Base-by-base conservation (phyloP, 345 rosid genomes). In the rapeseed (Brassica napus) region DNA sequence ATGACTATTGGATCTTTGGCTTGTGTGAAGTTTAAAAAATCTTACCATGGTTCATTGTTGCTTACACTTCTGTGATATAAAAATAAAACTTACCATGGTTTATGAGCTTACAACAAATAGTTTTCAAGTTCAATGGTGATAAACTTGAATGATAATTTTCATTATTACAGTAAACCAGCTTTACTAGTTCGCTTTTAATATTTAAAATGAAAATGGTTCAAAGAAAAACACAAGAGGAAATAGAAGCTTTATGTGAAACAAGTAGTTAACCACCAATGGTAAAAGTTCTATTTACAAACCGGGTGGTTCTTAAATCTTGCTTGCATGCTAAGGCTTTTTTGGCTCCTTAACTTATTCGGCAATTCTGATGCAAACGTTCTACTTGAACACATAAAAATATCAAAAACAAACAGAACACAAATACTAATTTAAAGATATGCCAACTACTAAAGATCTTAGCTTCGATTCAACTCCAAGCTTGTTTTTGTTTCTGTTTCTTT, bases 381-480 rank as follows among this genome's bases (percentile, higher is more conserved):
- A 73, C 71, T 68, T n/a, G 68, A 72, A 60, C 24, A 31, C 15
- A 57, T 3, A 62, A 77, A 49, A 10, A 52, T 23, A 26, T 16
- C 62, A 39, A 39, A 6, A 67, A 26, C 9, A 12, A 10, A 71
- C 62, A 67, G 0, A 58, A 8, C 74, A 44, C 28, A 14, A 11
- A 47, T 72, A 26, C 65, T 28, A 49, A 37, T 63, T 54, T 62
- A 80, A 61, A 69, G 31, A 74, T 80, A 67, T 18, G 4, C 26
- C 80, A 75, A 75, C 83, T 35, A 81, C 79, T 72, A 42, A 79
- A 65, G 49, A 81, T 58, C 82, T 24, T 86, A 75, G 62, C 92
- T 89, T 92, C 59, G 86, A 84, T 90, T 90, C 77, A 83, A 89
- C 87, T 88, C 82, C 87, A 90, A 88, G 96, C 74, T 81, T 89